Base-by-base conservation (phyloP, 2,329 filamentous ascomycete genomes). In the Calonectria hawksworthii region DNA sequence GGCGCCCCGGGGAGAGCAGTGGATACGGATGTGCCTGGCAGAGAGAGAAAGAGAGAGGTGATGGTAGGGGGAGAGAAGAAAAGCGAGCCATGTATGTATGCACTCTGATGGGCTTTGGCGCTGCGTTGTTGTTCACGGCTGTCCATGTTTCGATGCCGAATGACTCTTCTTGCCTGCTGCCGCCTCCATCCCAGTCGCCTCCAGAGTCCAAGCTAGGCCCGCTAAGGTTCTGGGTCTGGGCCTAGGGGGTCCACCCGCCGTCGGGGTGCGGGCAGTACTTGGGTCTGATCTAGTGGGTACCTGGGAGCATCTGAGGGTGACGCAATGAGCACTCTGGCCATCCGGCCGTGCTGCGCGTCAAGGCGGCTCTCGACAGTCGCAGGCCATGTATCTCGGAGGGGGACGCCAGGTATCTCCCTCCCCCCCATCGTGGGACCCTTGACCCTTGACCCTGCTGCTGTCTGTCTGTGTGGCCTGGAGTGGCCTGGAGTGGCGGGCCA, bases 1-100 rank as follows among this genome's bases (percentile, higher is more conserved):
- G 74, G 61, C 41, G 44, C 73, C 68, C 72, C 70, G 66, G 68
- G 70, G 76, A 75, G 73, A 67, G 71, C 52, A 66, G 61, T 67
- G 66, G 68, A 66, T 76, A 71, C 74, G 51, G 73, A 56, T 51
- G 67, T 70, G 54, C 54, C 68, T 54, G 50, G 65, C 2, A 3
- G n/a, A 41, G 14, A 34, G 9, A 3, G n/a, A 41, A 7, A 34
- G 32, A 71, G 26, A 34, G 50, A 66, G 38, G 61, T 56, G 56
- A 70, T 38, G 68, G 56, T 4, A 1, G 68, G 74, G 64, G 68
- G 66, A 68, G 47, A 64, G n/a, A 41, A 72, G 11, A n/a, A 54
- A 32, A 51, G 21, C 18, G 36, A 61, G 51, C 36, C 32, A 36
- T 68, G 66, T 54, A 41, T 68, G 34, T 41, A 63, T 21, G 36